These are phyloP conservation scores for Pseudotulostoma volvatum DNA, from an alignment of 495 filamentous ascomycete genomes.

Conservation along the genomic window DNA sequence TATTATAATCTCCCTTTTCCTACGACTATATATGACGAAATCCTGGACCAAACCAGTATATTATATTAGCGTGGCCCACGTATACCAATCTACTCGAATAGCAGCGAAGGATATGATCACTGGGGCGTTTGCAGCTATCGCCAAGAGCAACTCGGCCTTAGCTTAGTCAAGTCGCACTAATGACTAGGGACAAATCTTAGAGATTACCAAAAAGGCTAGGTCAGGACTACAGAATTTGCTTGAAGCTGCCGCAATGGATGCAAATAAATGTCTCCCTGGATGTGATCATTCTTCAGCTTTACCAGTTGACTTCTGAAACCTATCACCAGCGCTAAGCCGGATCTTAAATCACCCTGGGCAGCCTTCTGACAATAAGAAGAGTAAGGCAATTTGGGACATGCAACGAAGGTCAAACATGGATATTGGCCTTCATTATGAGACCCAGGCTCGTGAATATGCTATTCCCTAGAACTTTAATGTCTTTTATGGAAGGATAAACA, in stretches of 20 bases:
- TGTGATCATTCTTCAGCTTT: neutral
- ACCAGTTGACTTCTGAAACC: neutral
- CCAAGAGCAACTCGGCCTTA: neutral
- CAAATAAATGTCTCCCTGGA: neutral
- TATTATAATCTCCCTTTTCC: neutral
- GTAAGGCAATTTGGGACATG: neutral
- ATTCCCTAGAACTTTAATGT: neutral
- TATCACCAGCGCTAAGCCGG: neutral
- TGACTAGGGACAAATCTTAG: neutral
- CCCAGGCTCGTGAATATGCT: neutral
- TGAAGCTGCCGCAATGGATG: neutral
- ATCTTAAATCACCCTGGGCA: neutral
- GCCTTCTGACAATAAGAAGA: neutral
- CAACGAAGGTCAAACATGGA: neutral
- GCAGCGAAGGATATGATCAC: slow-evolving; percentile 1
- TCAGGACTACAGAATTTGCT: neutral
- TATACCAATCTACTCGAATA: neutral
- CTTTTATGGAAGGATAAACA: neutral
- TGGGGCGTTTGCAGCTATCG: neutral
- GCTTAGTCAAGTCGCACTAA: neutral
- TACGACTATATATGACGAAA: neutral
- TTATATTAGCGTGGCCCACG: neutral
- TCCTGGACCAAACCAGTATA: slow-evolving; percentile 1
- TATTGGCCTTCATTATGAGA: neutral
- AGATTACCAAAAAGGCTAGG: neutral